Evolutionary conservation across 805 yeast genomes (phyloP).

Genomic region (Teunomyces aglyptinius): DNA sequence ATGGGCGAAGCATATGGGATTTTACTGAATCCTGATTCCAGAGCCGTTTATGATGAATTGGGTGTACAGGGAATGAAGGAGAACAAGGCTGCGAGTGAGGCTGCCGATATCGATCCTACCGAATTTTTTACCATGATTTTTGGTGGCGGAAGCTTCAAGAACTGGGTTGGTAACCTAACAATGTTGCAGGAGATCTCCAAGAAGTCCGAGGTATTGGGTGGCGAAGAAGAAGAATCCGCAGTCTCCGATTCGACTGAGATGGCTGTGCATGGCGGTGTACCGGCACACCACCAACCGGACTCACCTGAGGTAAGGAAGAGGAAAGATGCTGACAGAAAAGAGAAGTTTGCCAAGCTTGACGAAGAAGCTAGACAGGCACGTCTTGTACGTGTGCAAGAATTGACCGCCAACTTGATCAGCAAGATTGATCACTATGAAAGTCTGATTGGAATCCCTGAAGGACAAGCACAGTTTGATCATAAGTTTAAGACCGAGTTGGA

Average conservation of each 20-base stretch:
- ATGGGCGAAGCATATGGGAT: slow-evolving; percentile 69
- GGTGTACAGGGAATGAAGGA: slow-evolving; percentile 66
- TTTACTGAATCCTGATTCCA: slow-evolving; percentile 65
- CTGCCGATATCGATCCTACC: slow-evolving; percentile 69
- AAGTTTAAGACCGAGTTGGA: slow-evolving; percentile 65
- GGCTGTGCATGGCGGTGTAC: neutral
- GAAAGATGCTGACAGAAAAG: slow-evolving; percentile 40
- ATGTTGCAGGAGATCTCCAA: slow-evolving; percentile 72
- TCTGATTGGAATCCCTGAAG: slow-evolving; percentile 60
- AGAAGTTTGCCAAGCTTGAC: slow-evolving; percentile 50
- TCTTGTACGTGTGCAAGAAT: slow-evolving; percentile 47
- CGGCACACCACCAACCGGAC: neutral
- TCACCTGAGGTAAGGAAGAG: slow-evolving; percentile 24
- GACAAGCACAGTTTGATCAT: slow-evolving; percentile 52
- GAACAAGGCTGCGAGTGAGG: slow-evolving; percentile 64
- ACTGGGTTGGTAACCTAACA: slow-evolving; percentile 85
- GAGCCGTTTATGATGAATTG: slow-evolving; percentile 75
- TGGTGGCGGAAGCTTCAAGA: slow-evolving; percentile 77
- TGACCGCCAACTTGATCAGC: slow-evolving; percentile 47
- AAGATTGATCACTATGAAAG: slow-evolving; percentile 52
- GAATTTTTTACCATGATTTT: slow-evolving; percentile 83
- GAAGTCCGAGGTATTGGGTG: slow-evolving; percentile 47
- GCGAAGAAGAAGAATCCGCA: slow-evolving; percentile 33
- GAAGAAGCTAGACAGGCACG: slow-evolving; percentile 53
- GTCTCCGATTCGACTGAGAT: slow-evolving; percentile 4